phyloP scores from a whole-genome alignment of 768 basidiomycete genomes.

The Termitomyces sp. region DNA sequence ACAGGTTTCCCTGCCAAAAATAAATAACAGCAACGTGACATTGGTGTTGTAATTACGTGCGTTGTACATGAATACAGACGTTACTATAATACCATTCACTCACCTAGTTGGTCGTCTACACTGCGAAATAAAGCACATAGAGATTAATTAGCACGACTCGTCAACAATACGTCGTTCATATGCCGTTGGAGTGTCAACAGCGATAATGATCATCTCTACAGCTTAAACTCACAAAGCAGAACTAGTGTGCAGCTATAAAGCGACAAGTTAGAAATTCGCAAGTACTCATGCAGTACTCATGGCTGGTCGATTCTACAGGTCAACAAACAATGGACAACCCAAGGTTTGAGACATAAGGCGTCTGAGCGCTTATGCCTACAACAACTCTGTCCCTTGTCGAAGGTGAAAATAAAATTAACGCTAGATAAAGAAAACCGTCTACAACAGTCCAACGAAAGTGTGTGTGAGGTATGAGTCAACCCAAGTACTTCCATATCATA shows the following conservation, averaged over 20 bases:
- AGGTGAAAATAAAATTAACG: conserved; percentile 16
- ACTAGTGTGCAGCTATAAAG: background rate
- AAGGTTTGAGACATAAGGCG: background rate
- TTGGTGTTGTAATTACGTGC: no score
- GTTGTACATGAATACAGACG: no score
- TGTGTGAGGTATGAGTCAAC: conserved; percentile 26
- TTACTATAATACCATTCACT: no score
- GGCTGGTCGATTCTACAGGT: no score
- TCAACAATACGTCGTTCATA: background rate
- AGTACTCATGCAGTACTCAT: background rate
- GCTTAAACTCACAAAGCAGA: background rate
- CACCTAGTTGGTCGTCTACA: no score
- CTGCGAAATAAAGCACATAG: no score
- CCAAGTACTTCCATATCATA: conserved; percentile 88
- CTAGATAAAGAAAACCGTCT: conserved; percentile 13
- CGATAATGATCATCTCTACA: background rate
- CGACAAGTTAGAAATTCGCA: background rate
- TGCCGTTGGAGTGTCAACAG: background rate
- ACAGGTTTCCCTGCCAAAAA: no score
- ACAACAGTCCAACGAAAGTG: background rate
- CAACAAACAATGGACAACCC: background rate
- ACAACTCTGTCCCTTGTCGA: no score
- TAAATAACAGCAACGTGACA: no score
- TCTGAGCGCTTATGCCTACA: background rate
- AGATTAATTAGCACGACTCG: background rate